Conservation (phyloP, 2,329 filamentous ascomycete species). For the Botryotinia convoluta region DNA sequence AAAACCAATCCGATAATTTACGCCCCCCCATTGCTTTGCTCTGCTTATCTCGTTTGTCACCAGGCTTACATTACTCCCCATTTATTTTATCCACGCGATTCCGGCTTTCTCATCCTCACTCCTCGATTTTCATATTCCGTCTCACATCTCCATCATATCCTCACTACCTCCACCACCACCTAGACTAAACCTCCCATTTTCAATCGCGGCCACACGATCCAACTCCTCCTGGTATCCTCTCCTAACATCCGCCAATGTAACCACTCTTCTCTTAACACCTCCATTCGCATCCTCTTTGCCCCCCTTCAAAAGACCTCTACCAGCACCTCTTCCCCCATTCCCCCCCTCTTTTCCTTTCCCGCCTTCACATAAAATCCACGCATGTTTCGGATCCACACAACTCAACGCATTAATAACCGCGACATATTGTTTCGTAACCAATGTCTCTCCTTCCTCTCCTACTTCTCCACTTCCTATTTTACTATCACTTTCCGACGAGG, state of each 20-base stretch:
- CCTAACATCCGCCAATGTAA: slow-evolving; percentile 82
- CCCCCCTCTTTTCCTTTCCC: slow-evolving; percentile 36
- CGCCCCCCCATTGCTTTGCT: not conserved
- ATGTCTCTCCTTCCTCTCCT: slow-evolving; percentile 57
- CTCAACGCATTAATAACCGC: slow-evolving; percentile 89
- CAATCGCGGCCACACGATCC: slow-evolving; percentile 82
- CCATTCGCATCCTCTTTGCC: not conserved
- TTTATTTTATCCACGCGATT: not conserved
- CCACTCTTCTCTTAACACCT: slow-evolving; percentile 60
- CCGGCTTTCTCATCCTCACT: not conserved
- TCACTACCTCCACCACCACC: slow-evolving; percentile 43
- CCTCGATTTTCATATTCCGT: not conserved
- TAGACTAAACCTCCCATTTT: slow-evolving; percentile 87
- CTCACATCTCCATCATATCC: slow-evolving; percentile 43
- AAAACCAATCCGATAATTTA: slow-evolving; percentile 3
- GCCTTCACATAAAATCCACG: slow-evolving; percentile 68
- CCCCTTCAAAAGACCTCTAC: not conserved
- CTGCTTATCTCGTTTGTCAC: not conserved
- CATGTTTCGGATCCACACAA: slow-evolving; percentile 78
- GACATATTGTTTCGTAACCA: slow-evolving; percentile 74
- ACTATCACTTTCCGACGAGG: slow-evolving; percentile 57
- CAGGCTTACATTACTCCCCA: slow-evolving; percentile 3
- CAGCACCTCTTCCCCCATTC: slow-evolving; percentile 20
- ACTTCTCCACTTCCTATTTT: slow-evolving; percentile 51
- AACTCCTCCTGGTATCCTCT: slow-evolving; percentile 88